Evolutionary conservation across 768 basidiomycete species (phyloP), one percentile per base, ranked within the genome.

Genomic region (Auriscalpium vulgare): DNA sequence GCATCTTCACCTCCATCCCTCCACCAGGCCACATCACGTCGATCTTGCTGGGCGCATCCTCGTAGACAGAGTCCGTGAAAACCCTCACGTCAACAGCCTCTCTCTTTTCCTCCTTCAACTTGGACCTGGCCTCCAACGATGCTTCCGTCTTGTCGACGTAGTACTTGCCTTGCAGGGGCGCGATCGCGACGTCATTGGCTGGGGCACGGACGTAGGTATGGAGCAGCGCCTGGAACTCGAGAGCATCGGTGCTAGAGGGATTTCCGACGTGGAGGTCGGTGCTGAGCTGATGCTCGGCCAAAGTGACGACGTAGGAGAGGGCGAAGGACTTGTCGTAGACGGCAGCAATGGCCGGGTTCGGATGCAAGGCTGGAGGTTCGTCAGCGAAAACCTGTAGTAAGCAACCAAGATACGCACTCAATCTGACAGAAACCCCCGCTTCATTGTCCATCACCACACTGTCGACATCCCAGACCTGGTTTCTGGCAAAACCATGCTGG

Each of bases 401-500:
- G 21, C 19, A n/a, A 11, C 17, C 37, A 38, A 21, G 21, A 37
- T 4, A 72, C 86, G 59, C 68, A 95, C 94, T 77, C 54, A 98
- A 73, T 60, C 81, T 78, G 46, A 91, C 79, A n/a, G 86, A 87
- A 1, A 94, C 88, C 10, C 81, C 80, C 37, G 79, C 77, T 2
- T 79, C 80, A 53, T 85, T 81, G 63, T 92, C 88, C 75, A 78
- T 75, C 21, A 88, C 75, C 11, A 80, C 72, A 46, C 74, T 69
- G 58, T 83, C 80, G 66, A 84, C 85, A 13, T 72, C 71, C 97
- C 97, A 98, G 35, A 65, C 67, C 38, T 81, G 78, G 59, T 76
- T 91, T 44, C 97, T 76, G 6, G 91, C 95, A 67, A 95, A 97
- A 0, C 97, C 97, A 68, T 98, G 97, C 69, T 97, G 94, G 6